A percentile compares a stretch with the other conserved stretches of the same genome.
phyloP scores from a whole-genome alignment of 164 flowering plant genomes.

The Macadamia tetraphylla region DNA sequence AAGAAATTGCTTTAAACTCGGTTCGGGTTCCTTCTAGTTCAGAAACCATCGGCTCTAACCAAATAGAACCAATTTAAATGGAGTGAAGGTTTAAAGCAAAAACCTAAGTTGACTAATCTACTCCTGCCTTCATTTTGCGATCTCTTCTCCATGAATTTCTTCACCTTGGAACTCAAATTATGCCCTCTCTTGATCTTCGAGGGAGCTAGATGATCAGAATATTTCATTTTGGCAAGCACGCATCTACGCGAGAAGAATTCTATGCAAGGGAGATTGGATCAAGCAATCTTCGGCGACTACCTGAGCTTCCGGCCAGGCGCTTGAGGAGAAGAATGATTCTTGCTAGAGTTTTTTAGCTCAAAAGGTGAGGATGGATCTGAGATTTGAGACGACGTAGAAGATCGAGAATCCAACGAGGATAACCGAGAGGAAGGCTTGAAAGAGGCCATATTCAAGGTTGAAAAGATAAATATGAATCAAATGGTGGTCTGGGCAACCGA shows the following conservation, averaged over 20 bases:
- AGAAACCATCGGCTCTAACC: too few relatives aligned
- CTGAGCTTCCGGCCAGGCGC: conserved; percentile 10
- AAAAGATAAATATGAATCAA: too few relatives aligned
- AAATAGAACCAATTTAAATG: too few relatives aligned
- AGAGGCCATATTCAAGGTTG: conserved; percentile 32
- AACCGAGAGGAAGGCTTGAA: conserved; percentile 52
- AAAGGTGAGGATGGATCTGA: conserved; percentile 61
- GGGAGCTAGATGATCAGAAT: conserved; percentile 16
- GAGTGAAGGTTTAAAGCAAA: too few relatives aligned
- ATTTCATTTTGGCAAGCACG: conserved; percentile 29
- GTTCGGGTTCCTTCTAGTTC: too few relatives aligned
- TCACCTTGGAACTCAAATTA: conserved; percentile 53
- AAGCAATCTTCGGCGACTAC: conserved; percentile 6
- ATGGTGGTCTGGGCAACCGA: too few relatives aligned
- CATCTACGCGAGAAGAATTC: conserved; percentile 25
- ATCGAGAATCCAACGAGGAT: conserved; percentile 48
- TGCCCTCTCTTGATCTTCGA: conserved; percentile 29
- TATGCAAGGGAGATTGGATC: conserved; percentile 5
- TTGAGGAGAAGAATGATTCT: conserved; percentile 16
- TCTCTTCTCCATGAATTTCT: conserved; percentile 69
- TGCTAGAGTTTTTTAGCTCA: conserved; percentile 29
- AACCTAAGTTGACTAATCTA: neutral
- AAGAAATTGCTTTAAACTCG: too few relatives aligned
- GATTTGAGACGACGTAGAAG: conserved; percentile 45
- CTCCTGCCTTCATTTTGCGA: conserved; percentile 21